phyloP scores from a whole-genome alignment of 768 basidiomycete species.

The Sistotremastrum suecicum region DNA sequence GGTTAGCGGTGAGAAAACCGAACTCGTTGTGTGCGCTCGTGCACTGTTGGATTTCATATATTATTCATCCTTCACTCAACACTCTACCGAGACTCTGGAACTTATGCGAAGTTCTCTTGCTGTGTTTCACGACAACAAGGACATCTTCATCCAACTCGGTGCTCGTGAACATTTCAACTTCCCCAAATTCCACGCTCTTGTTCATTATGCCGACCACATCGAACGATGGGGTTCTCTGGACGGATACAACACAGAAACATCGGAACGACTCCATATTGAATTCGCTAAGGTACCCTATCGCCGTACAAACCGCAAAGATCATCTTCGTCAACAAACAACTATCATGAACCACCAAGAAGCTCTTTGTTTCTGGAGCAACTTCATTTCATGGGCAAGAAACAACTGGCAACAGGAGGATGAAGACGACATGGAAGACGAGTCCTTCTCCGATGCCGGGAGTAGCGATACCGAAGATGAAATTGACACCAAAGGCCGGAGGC shows the following conservation, averaged over 20 bases:
- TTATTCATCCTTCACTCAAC: constrained; percentile 13
- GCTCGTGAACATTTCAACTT: constrained; percentile 17
- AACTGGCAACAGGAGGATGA: too few species aligned
- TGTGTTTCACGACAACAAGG: constrained; percentile 15
- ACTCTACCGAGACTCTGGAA: constrained; percentile 10
- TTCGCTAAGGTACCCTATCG: constrained; percentile 13
- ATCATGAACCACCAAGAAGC: constrained; percentile 6
- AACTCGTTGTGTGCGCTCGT: constrained; percentile 12
- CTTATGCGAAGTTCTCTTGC: constrained; percentile 7
- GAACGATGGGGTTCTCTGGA: constrained; percentile 10
- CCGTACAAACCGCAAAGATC: constrained; percentile 16
- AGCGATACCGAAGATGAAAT: too few species aligned
- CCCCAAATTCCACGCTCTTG: constrained; percentile 14
- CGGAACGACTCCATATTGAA: constrained; percentile 23
- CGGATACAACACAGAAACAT: constrained; percentile 18
- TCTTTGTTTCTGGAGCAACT: not conserved
- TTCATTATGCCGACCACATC: constrained; percentile 13
- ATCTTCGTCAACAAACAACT: constrained; percentile 10
- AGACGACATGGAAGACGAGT: too few species aligned
- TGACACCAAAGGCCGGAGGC: too few species aligned
- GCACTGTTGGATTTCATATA: constrained; percentile 15
- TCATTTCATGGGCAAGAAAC: not conserved
- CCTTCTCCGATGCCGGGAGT: too few species aligned
- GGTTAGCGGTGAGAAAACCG: constrained; percentile 13
- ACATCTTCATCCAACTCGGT: constrained; percentile 11